phyloP scores from a whole-genome alignment of 2,329 filamentous ascomycete species.

The Stagonosporopsis vannaccii region DNA sequence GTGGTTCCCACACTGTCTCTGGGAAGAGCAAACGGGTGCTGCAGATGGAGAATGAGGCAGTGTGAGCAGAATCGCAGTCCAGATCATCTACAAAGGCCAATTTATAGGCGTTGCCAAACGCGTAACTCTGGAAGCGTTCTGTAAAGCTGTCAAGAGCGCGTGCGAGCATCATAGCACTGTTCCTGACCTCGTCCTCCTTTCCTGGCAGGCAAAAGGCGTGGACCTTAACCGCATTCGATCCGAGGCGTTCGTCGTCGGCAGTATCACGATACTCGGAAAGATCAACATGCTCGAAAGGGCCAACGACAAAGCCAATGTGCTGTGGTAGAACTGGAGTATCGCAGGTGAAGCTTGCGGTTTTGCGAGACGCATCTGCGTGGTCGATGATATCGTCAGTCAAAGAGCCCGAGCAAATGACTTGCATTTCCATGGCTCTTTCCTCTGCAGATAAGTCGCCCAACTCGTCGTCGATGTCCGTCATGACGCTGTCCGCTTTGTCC shows the following conservation, averaged over 20 bases:
- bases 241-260: conserved; percentile 90
- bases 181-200: conserved; percentile 80
- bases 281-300: conserved; percentile 93
- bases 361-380: conserved; percentile 78
- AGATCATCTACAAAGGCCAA: conserved; percentile 94
- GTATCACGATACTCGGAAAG: conserved; percentile 87
- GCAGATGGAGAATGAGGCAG: conserved; percentile 85
- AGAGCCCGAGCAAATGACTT: conserved; percentile 89
- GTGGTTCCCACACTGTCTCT: conserved; percentile 82
- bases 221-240: conserved; percentile 85
- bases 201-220: conserved; percentile 91
- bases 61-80: conserved; percentile 74
- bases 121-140: conserved; percentile 86
- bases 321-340: conserved; percentile 74
- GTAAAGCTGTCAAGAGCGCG: conserved; percentile 89
- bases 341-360: conserved; percentile 85
- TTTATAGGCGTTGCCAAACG: conserved; percentile 85
- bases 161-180: conserved; percentile 85
- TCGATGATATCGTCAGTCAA: conserved; percentile 83
- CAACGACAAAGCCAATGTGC: conserved; percentile 91
- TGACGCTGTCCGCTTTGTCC: conserved; percentile 43
- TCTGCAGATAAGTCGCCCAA: conserved; percentile 67
- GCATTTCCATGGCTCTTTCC: conserved; percentile 87
- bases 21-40: conserved; percentile 87
- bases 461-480: conserved; percentile 48